Evolutionary conservation across 495 filamentous ascomycete genomes (phyloP).

Genomic region (Daldinia caldariorum): DNA sequence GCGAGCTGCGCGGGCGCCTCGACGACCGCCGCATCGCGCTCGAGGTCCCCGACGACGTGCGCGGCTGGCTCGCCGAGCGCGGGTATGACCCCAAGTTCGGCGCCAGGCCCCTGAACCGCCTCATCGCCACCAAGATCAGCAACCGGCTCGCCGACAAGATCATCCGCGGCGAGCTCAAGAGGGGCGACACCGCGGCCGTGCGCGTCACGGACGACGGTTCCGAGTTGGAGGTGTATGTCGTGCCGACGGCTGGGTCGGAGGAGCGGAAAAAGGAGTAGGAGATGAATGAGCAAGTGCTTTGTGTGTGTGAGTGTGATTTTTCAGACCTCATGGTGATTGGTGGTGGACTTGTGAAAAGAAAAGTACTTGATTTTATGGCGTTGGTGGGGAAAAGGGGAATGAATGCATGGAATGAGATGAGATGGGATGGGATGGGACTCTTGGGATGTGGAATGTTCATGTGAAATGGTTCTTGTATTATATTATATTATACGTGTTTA

Average conservation of each 20-base stretch:
- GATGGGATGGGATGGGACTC: neutral
- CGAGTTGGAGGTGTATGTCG: conserved; percentile 56
- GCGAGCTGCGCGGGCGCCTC: conserved; percentile 83
- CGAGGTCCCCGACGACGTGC: conserved; percentile 73
- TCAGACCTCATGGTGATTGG: too few relatives aligned
- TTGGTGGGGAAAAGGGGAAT: conserved; percentile 8
- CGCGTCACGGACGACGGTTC: conserved; percentile 66
- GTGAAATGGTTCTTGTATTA: conserved; percentile 1
- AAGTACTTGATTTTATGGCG: conserved; percentile 3
- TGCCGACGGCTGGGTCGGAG: conserved; percentile 9
- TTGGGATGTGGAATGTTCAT: neutral
- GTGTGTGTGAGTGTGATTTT: too few relatives aligned
- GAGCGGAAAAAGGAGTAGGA: neutral
- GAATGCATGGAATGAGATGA: neutral
- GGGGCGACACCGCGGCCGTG: conserved; percentile 76
- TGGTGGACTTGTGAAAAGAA: neutral
- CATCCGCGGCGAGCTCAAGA: conserved; percentile 82
- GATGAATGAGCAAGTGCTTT: neutral
- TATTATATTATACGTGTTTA: conserved; percentile 2
- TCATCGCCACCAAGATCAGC: conserved; percentile 88
- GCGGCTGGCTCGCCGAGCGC: conserved; percentile 84
- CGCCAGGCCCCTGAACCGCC: conserved; percentile 89
- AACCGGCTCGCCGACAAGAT: conserved; percentile 91
- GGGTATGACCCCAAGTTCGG: conserved; percentile 93
- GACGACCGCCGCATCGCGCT: conserved; percentile 86